Base-by-base conservation (phyloP, 2,329 filamentous ascomycete genomes). In the Colletotrichum acutatum region DNA sequence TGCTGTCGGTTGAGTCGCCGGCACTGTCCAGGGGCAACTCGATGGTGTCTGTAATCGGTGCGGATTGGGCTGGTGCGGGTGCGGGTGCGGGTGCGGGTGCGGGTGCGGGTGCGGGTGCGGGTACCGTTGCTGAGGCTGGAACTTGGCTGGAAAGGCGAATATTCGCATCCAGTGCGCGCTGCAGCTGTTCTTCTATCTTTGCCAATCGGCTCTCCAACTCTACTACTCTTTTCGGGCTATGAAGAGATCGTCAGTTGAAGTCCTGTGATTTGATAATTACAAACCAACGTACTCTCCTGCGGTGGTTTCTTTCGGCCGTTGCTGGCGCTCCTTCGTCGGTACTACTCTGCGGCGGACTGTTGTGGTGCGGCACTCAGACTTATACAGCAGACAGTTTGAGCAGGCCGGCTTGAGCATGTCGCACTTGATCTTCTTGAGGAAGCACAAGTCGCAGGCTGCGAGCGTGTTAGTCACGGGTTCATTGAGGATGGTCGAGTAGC, bases 381-480 rank as follows among this genome's bases (percentile, higher is more conserved):
- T 80, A 74, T 86, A 86, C 4, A 85, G 76, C 8, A 79, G 76
- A 57, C 84, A 86, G 56, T 86, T 86, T 1, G 84, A 85, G 71
- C 84, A 86, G 9, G 79, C 76, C 0, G 84, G 84, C 72, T 84
- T 84, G 6, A 83, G 61, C 80, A 83, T 83, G 74, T 86, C 84
- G 61, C 84, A 86, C 74, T 84, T 85, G 59, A 86, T 85, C 79
- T 86, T 86, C 76, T 85, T 86, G 14, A 76, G 82, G 62, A 83
- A 85, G 77, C 84, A 86, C 52, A 85, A 78, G 74, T 86, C 84
- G 70, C 83, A 85, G 0, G 82, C 84, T 83, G 19, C 16, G 26
- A 49, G 19, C n/a, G 12, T 56, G 28, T 74, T 37, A 74, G 72
- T 37, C 26, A 8, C 19, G 52, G 52, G n/a, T n/a, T 32, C 16